Percentiles rank a stretch among this genome's conserved stretches.
Evolutionary conservation across 2,329 filamentous ascomycete genomes (phyloP).

Genomic region (Xylaria sp.): DNA sequence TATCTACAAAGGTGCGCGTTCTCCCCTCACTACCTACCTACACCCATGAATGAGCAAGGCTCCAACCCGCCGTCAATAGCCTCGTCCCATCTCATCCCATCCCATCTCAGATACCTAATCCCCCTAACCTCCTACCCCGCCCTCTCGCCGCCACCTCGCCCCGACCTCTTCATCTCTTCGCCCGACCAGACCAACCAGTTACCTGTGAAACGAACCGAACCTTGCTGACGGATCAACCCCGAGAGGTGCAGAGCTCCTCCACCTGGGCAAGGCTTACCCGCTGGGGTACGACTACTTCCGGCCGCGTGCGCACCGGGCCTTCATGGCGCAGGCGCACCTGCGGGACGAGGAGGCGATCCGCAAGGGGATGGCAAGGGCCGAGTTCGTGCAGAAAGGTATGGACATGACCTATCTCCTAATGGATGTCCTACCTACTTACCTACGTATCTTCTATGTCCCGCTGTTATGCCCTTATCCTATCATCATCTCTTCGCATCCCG

Average conservation of each 20-base stretch:
- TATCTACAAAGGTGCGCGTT: slow-evolving; percentile 78
- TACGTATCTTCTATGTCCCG: not conserved
- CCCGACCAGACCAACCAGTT: not conserved
- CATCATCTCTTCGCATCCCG: not conserved
- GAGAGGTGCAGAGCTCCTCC: slow-evolving; percentile 70
- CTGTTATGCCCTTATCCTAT: not conserved
- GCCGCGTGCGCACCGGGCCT: slow-evolving; percentile 80
- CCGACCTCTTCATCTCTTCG: not conserved
- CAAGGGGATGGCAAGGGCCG: slow-evolving; percentile 73
- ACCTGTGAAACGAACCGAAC: no score
- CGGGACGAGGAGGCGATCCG: slow-evolving; percentile 75
- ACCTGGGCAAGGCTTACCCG: slow-evolving; percentile 84
- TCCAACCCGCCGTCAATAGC: not conserved
- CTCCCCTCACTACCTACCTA: not conserved
- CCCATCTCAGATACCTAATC: not conserved
- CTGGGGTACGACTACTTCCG: slow-evolving; percentile 80
- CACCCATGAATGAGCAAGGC: no score
- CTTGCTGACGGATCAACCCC: no score
- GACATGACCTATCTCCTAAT: slow-evolving; percentile 3
- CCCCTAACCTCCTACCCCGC: not conserved
- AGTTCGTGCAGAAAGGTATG: slow-evolving; percentile 91
- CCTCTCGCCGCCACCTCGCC: not conserved
- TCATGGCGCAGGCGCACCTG: slow-evolving; percentile 72
- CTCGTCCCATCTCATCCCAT: not conserved
- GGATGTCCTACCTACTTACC: not conserved